Base-by-base conservation (phyloP, 2,329 filamentous ascomycete genomes). In the Hyphodiscus sp. region DNA sequence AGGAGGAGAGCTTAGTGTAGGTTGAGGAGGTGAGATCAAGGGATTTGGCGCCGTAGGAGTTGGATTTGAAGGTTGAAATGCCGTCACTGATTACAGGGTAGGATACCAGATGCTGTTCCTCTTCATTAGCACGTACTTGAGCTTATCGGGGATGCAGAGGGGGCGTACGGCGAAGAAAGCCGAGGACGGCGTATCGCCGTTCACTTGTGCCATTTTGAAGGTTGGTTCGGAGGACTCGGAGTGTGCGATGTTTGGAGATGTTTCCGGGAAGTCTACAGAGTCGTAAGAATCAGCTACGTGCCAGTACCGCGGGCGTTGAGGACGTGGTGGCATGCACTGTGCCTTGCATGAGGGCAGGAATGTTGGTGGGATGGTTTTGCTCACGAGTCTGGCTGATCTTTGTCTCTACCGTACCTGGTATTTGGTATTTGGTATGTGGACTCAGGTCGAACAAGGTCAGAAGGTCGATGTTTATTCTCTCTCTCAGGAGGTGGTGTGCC, bases 61-160 rank as follows among this genome's bases (percentile, higher is more conserved):
- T 89, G 67, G 81, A 76, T 73, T 91, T 89, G 80, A 95, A 86
- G 67, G 82, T 84, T 57, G 81, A 75, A 71, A 96, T 82, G 66
- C 84, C 76, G 71, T 95, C 90, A 67, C 82, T 82, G 68, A 96
- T 81, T 61, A 95, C 73, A 42, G 92, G 92, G 73, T 95, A 96
- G 61, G 85, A 86, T 63, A 84, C 78, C 59, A 96, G 79, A 69
- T 96, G 91, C 89, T 95, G 63, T 42, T 16, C 38, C 10, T 13
- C 26, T 30, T n/a, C 11, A 10, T 38, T 15, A 38, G 16, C 16
- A 2, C 2, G 16, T 38, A 4, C 16, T 13, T 15, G 29, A 38
- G 45, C 47, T 53, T 53, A 41, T 45, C 20, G 42, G 47, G n/a
- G 33, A 20, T 44, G 42, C 23, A n/a, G 33, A 38, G 16, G 16